phyloP scores from a whole-genome alignment of 345 rosid genomes.

The Xanthoceras sorbifolium region DNA sequence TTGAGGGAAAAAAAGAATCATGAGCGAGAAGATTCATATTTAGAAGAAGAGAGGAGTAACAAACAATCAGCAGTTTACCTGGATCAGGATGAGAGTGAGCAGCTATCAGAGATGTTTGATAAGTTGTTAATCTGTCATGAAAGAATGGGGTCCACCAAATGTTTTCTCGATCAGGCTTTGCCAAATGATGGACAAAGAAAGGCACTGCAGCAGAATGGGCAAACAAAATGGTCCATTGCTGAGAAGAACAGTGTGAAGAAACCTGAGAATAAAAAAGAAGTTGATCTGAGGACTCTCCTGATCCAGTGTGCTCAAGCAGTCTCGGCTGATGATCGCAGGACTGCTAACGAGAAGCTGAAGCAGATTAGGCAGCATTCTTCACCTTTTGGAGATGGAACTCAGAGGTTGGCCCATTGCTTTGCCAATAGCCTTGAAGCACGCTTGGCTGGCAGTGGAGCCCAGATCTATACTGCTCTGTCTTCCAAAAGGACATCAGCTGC shows the following conservation, averaged over 20 bases:
- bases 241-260: constrained; percentile 48
- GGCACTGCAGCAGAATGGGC: constrained; percentile 27
- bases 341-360: constrained; percentile 64
- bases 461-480: constrained; percentile 44
- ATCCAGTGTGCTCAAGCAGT: constrained; percentile 81
- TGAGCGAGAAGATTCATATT: constrained; percentile 38
- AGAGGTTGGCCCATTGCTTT: constrained; percentile 78
- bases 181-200: constrained; percentile 22
- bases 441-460: constrained; percentile 59
- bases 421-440: constrained; percentile 86
- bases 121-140: constrained; percentile 39
- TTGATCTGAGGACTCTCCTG: constrained; percentile 73
- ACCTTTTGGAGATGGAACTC: constrained; percentile 64
- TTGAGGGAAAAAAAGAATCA: constrained; percentile 44
- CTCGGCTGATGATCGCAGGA: constrained; percentile 59
- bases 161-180: constrained; percentile 19
- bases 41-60: constrained; percentile 47
- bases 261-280: constrained; percentile 44
- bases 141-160: constrained; percentile 1
- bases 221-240: constrained; percentile 32
- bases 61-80: constrained; percentile 43
- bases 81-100: constrained; percentile 42
- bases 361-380: constrained; percentile 77
- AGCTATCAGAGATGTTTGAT: constrained; percentile 49
- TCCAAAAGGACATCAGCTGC: constrained; percentile 56